Evolutionary conservation across 2,329 filamentous ascomycete genomes (phyloP).

Genomic region (Fusarium beomiforme): DNA sequence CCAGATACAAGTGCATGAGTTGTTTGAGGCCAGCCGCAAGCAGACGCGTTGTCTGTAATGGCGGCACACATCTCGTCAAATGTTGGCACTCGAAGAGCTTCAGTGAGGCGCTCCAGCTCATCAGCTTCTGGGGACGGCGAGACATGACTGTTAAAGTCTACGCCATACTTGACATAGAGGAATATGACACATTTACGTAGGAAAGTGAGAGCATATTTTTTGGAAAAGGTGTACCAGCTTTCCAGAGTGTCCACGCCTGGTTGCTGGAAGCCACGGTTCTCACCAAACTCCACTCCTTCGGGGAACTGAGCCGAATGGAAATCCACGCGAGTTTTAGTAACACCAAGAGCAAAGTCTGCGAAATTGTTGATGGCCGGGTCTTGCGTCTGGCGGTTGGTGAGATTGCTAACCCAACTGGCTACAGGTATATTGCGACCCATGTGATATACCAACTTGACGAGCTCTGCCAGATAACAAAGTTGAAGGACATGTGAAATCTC

Average conservation of each 20-base stretch:
- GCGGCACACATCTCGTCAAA: conserved; percentile 81
- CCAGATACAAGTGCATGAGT: conserved; percentile 63
- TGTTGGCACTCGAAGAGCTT: conserved; percentile 77
- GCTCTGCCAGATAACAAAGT: conserved; percentile 89
- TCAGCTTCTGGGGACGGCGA: conserved; percentile 71
- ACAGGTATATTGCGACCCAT: conserved; percentile 65
- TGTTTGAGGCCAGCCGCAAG: conserved; percentile 61
- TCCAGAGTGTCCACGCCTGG: conserved; percentile 63
- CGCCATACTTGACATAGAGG: conserved; percentile 86
- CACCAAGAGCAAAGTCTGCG: conserved; percentile 62
- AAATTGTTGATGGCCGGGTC: conserved; percentile 64
- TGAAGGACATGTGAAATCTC: conserved; percentile 84
- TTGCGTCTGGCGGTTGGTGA: conserved; percentile 54
- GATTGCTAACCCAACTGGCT: conserved; percentile 58
- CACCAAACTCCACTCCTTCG: conserved; percentile 37
- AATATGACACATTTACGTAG: conserved; percentile 86
- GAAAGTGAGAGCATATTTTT: conserved; percentile 89
- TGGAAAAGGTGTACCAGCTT: conserved; percentile 69
- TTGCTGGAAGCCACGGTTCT: conserved; percentile 64
- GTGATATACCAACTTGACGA: conserved; percentile 80
- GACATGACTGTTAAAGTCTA: conserved; percentile 82
- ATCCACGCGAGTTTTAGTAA: conserved; percentile 58
- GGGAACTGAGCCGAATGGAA: conserved; percentile 48
- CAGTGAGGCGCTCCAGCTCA: conserved; percentile 84
- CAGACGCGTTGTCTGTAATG: conserved; percentile 57